Conservation (phyloP, 176 grass and related monocot species). For the Rhynchospora tenuis region DNA sequence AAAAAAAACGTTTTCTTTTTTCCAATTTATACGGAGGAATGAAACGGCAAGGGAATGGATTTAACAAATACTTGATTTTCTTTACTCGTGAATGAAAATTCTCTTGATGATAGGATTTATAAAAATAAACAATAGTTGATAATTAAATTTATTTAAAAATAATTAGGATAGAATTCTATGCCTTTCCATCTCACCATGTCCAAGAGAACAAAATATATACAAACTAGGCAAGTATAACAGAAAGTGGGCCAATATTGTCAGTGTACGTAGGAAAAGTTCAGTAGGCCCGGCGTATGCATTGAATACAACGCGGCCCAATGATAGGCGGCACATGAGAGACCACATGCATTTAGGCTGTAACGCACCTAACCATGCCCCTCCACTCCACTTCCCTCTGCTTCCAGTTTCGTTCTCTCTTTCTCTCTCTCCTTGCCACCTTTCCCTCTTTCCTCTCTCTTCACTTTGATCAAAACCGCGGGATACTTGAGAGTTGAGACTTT, state of each 20-base stretch:
- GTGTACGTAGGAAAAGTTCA: background rate
- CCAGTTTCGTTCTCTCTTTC: background rate
- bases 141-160: background rate
- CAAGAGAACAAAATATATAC: no score
- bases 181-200: no score
- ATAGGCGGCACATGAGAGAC: constrained; percentile 10
- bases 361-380: constrained; percentile 3
- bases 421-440: background rate
- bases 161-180: no score
- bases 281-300: background rate
- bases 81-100: background rate
- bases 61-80: background rate
- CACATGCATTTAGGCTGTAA: constrained; percentile 21
- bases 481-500: background rate
- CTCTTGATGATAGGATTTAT: background rate
- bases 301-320: background rate
- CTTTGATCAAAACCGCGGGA: background rate
- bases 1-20: background rate
- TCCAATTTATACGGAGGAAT: background rate
- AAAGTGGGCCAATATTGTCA: background rate
- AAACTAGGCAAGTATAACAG: background rate
- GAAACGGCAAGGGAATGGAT: background rate
- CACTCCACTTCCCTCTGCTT: background rate
- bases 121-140: background rate
- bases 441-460: background rate